Evolutionary conservation across 2,329 filamentous ascomycete species (phyloP), one percentile per base, ranked within the genome.

Genomic region (Fusarium piperis): DNA sequence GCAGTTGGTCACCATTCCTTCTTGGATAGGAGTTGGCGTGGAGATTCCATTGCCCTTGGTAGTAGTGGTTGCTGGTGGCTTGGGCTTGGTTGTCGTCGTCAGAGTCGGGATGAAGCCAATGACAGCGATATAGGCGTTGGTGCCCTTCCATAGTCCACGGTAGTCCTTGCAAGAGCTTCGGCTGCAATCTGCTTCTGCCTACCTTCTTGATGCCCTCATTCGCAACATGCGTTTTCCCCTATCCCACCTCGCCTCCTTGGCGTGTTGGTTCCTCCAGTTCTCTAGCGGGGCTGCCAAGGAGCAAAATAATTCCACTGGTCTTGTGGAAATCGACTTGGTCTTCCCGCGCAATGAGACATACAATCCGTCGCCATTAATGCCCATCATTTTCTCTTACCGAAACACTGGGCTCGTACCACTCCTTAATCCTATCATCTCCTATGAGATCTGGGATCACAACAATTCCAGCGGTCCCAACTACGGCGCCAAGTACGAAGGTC

Each of bases 301-400:
- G 15, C 18, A 56, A 30, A 8, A 18, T 20, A 41, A 62, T 35
- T 16, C 33, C 35, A 11, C 63, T 3, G 63, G 63, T n/a, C 23
- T 7, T 6, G 8, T 62, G 26, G 51, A 57, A 15, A 5, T 65
- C 4, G 33, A 28, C 20, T 2, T 65, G 10, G 59, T 65, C 23
- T 65, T 65, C 32, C 63, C 63, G 26, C 63, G 63, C 39, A 62
- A 65, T 16, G 51, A 65, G 18, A 41, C 63, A 13, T 30, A 41
- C 8, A 16, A 23, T 35, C 58, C 51, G 1, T 35, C 59, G 11
- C 30, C 23, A 13, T 6, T 62, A 10, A 48, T 38, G 13, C 63
- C 63, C n/a, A 30, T 65, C n/a, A 11, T 65, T 26, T 51, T 65
- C 26, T 62, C 51, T 12, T 65, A 35, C 63, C 33, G 20, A 51